A percentile compares a stretch with the other conserved stretches of the same genome.
phyloP scores from a whole-genome alignment of 495 filamentous ascomycete species.

The Trichodelitschia bisporula region DNA sequence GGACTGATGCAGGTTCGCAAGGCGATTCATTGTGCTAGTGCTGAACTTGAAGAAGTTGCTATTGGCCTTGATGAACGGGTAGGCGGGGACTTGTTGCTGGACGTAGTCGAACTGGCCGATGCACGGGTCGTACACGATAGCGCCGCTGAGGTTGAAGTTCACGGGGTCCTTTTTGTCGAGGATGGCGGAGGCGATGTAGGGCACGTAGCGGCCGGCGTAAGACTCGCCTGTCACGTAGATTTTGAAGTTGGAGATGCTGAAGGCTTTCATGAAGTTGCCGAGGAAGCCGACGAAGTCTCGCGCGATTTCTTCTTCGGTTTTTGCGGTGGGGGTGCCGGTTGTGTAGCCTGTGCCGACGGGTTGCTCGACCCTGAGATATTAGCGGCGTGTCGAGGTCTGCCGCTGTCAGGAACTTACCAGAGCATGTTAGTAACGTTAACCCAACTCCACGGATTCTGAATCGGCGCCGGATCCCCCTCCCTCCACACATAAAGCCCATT shows the following conservation, averaged over 20 bases:
- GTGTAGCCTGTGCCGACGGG: conserved; percentile 8
- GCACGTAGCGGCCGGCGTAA: conserved; percentile 11
- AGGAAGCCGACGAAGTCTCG: conserved; percentile 11
- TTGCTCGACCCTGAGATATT: conserved; percentile 6
- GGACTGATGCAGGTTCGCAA: conserved; percentile 22
- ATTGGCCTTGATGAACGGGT: conserved; percentile 25
- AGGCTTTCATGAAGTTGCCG: conserved; percentile 11
- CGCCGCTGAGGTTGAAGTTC: conserved; percentile 6
- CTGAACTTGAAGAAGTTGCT: conserved; percentile 32
- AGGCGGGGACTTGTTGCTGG: conserved; percentile 15
- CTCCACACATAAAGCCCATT: conserved; percentile 41
- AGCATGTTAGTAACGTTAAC: conserved; percentile 39
- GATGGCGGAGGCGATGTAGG: conserved; percentile 10
- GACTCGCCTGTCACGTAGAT: conserved; percentile 11
- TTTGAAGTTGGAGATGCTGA: conserved; percentile 12
- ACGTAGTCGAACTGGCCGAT: conserved; percentile 1
- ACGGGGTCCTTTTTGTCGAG: conserved; percentile 7
- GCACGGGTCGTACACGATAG: conserved; percentile 5
- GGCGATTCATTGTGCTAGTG: conserved; percentile 22
- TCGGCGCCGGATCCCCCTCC: conserved; percentile 29
- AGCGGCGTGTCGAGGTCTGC: background rate
- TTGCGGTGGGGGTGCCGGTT: conserved; percentile 7
- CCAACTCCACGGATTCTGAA: conserved; percentile 39
- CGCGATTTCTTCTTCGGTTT: conserved; percentile 10
- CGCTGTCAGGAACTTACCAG: conserved; percentile 22